These are phyloP conservation scores for Zymoseptoria crescenta DNA, from an alignment of 2,329 filamentous ascomycete species.

Conservation along the genomic window DNA sequence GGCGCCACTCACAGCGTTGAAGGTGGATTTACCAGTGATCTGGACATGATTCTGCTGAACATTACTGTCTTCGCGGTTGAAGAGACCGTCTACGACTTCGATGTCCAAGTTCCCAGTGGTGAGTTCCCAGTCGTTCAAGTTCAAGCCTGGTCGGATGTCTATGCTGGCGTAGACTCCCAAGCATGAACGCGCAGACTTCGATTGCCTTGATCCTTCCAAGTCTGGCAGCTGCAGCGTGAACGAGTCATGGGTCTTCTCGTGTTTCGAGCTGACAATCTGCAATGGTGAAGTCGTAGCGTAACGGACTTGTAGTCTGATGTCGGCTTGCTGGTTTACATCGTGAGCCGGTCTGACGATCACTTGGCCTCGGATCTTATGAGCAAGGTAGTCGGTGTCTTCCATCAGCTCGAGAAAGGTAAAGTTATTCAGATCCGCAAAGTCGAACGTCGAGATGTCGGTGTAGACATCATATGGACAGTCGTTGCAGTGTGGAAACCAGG, in stretches of 20 bases:
- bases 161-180: slow-evolving; percentile 33
- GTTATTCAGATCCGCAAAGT: slow-evolving; percentile 9
- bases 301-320: slow-evolving; percentile 30
- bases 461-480: slow-evolving; percentile 11
- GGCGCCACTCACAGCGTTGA: slow-evolving; percentile 30
- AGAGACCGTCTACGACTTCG: slow-evolving; percentile 28
- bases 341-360: slow-evolving; percentile 32
- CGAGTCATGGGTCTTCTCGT: slow-evolving; percentile 15
- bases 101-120: slow-evolving; percentile 33
- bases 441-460: slow-evolving; percentile 8
- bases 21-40: slow-evolving; percentile 28
- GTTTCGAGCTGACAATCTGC: slow-evolving; percentile 26
- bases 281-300: slow-evolving; percentile 32
- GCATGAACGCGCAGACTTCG: slow-evolving; percentile 23
- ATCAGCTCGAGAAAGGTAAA: slow-evolving; percentile 24
- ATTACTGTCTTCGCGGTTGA: slow-evolving; percentile 2
- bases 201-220: background rate
- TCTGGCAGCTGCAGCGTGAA: slow-evolving; percentile 17
- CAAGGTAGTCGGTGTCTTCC: slow-evolving; percentile 12
- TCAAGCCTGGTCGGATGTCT: slow-evolving; percentile 29
- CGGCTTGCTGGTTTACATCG: slow-evolving; percentile 25
- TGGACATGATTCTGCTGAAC: slow-evolving; percentile 19
- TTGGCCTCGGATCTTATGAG: slow-evolving; percentile 30
- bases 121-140: slow-evolving; percentile 30
- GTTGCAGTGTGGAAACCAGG: slow-evolving; percentile 2